These are phyloP conservation scores for Phanerochaete sordida DNA, from an alignment of 768 basidiomycete genomes.

Conservation along the genomic window DNA sequence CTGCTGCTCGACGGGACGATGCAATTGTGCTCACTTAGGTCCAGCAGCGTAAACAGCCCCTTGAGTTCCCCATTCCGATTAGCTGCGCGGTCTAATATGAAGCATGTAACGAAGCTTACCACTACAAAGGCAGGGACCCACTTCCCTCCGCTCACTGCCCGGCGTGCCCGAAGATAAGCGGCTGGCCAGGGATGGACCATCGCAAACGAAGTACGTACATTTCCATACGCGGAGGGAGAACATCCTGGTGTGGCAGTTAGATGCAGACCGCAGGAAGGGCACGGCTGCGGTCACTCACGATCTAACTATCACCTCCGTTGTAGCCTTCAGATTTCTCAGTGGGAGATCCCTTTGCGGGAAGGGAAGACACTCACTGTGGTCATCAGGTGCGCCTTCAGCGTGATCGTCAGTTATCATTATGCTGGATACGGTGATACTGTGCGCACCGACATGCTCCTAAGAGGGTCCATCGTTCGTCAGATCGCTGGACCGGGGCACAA, in stretches of 20 bases:
- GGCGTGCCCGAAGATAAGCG: neutral
- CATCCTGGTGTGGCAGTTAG: neutral
- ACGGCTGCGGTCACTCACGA: too few relatives aligned
- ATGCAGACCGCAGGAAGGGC: too few relatives aligned
- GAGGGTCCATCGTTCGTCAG: too few relatives aligned
- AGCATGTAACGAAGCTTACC: neutral
- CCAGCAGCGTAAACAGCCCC: neutral
- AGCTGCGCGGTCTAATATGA: too few relatives aligned
- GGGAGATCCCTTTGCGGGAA: too few relatives aligned
- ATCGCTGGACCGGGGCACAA: too few relatives aligned
- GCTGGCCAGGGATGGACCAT: neutral
- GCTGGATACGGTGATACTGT: too few relatives aligned
- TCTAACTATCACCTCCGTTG: neutral
- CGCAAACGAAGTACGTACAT: neutral
- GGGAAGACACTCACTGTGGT: neutral
- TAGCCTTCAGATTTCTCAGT: too few relatives aligned
- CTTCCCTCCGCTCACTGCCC: neutral
- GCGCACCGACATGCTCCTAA: too few relatives aligned
- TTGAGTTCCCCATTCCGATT: neutral
- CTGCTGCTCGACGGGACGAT: neutral
- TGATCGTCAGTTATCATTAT: neutral
- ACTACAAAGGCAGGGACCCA: neutral
- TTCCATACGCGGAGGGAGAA: neutral
- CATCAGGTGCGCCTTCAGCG: neutral
- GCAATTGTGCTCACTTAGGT: neutral